Conservation (phyloP, 257 asterid genomes). For the Nicotiana undulata region DNA sequence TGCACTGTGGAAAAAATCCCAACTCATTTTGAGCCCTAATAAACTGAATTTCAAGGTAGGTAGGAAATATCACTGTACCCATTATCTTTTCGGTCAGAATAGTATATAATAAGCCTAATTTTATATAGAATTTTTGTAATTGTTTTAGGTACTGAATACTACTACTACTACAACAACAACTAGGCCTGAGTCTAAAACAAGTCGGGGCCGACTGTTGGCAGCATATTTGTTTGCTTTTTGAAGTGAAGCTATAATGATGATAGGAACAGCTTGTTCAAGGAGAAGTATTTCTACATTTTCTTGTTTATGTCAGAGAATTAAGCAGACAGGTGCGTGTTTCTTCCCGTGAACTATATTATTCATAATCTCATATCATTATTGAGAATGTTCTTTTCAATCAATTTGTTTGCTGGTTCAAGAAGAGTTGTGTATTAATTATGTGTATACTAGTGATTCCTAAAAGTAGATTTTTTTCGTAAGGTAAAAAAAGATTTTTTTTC, state of each 20-base stretch:
- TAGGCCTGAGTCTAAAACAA: too few species aligned
- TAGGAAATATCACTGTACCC: too few species aligned
- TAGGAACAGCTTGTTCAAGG: constrained; percentile 17
- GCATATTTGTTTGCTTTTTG: neutral
- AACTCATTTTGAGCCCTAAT: too few species aligned
- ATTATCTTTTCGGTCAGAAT: too few species aligned
- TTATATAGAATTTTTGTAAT: neutral
- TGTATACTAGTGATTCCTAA: neutral
- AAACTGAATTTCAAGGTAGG: too few species aligned
- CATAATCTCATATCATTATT: neutral
- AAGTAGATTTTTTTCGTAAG: too few species aligned
- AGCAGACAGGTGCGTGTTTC: constrained; percentile 60
- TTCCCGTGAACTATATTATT: neutral
- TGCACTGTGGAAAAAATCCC: too few species aligned
- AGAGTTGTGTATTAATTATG: neutral
- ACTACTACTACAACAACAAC: too few species aligned
- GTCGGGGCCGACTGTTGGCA: neutral
- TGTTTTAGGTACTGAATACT: neutral
- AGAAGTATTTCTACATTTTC: constrained; percentile 53
- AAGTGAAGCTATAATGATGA: constrained; percentile 12
- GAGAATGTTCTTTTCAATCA: neutral
- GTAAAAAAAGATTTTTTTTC: too few species aligned
- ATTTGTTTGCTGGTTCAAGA: neutral
- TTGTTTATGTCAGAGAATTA: constrained; percentile 43
- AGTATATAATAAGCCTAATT: too few species aligned